A percentile compares a stretch with the other conserved stretches of the same genome.
phyloP scores from a whole-genome alignment of 2,329 filamentous ascomycete species.

The Pyrenophora teres region DNA sequence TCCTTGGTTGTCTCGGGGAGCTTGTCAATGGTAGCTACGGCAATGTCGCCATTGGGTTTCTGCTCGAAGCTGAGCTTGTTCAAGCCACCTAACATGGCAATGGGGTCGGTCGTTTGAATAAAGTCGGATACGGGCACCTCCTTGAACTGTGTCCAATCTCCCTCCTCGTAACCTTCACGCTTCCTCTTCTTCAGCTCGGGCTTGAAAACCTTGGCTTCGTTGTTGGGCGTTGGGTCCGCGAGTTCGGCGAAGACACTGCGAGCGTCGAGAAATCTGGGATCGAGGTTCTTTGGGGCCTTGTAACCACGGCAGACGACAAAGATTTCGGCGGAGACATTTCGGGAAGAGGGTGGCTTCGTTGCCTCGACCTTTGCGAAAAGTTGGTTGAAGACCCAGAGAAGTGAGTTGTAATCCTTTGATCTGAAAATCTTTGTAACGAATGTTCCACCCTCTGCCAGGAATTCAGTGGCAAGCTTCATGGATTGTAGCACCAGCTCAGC shows the following conservation, averaged over 20 bases:
- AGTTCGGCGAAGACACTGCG: conserved; percentile 90
- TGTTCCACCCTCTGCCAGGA: conserved; percentile 74
- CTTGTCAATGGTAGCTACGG: conserved; percentile 81
- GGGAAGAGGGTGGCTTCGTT: conserved; percentile 92
- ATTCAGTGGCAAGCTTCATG: conserved; percentile 92
- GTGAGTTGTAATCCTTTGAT: conserved; percentile 93
- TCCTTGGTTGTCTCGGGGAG: conserved; percentile 69
- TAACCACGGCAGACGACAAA: conserved; percentile 96
- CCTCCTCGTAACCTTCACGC: conserved; percentile 96
- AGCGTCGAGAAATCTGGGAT: conserved; percentile 90
- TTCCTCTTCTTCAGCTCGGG: conserved; percentile 97
- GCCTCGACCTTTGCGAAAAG: conserved; percentile 94
- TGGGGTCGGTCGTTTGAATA: conserved; percentile 90
- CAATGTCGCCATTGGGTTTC: conserved; percentile 76
- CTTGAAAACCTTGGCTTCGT: conserved; percentile 98
- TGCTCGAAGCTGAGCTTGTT: conserved; percentile 86
- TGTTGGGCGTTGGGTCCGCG: conserved; percentile 83
- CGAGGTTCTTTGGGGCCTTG: conserved; percentile 91
- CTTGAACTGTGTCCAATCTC: conserved; percentile 90
- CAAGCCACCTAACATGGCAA: conserved; percentile 83
- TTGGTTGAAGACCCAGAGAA: conserved; percentile 98
- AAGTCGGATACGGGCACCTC: conserved; percentile 88
- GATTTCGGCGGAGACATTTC: conserved; percentile 97
- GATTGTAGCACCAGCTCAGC: conserved; percentile 89
- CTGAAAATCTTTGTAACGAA: conserved; percentile 98